Evolutionary conservation across 75 land plant species (phyloP), one percentile per base, ranked within the genome.

Genomic region (Larix kaempferi): DNA sequence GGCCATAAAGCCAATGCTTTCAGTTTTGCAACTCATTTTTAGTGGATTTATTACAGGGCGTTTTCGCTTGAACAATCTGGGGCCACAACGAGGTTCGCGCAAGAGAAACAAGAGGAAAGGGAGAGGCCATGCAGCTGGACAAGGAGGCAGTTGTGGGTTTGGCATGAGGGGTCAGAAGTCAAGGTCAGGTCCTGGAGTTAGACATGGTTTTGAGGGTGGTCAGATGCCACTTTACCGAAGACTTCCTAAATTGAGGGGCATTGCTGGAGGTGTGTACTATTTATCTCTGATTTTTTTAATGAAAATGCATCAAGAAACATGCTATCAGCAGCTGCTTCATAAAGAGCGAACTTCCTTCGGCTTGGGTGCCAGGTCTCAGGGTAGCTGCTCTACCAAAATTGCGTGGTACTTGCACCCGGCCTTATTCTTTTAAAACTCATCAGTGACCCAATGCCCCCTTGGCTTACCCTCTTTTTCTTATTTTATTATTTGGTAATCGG

Each of bases 121-220:
- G 21, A 82, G 99, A 61, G 99, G 99, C 10, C 80, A 79, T 29
- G 82, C 96, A 0, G 96, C 99, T 4, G 98, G 99, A 5, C 98
- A 98, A 74, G 99, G 98, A 0, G 82, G 76, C 52, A 98, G 98
- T 77, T 95, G 99, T 82, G 99, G 99, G 61, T 98, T 97, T 79
- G 99, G 99, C 0, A 98, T 98, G 99, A 85, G 96, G 37, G 99
- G 99, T 22, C 99, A 98, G 85, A 95, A 98, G 73, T 98, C 99
- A 37, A 81, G 99, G 87, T 92, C 99, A 8, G 99, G 99, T 7
- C 95, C 99, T 35, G 95, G 98, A 11, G 96, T 95, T n/a, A 75
- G 92, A 4, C 89, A 71, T 35, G 99, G 99, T 3, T 97, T 97
- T 67, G 99, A 97, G 71, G 99, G 99, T 19, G 99, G 98, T 4